Evolutionary conservation across 2,329 filamentous ascomycete species (phyloP).

Genomic region (Cercospora brassicicola): DNA sequence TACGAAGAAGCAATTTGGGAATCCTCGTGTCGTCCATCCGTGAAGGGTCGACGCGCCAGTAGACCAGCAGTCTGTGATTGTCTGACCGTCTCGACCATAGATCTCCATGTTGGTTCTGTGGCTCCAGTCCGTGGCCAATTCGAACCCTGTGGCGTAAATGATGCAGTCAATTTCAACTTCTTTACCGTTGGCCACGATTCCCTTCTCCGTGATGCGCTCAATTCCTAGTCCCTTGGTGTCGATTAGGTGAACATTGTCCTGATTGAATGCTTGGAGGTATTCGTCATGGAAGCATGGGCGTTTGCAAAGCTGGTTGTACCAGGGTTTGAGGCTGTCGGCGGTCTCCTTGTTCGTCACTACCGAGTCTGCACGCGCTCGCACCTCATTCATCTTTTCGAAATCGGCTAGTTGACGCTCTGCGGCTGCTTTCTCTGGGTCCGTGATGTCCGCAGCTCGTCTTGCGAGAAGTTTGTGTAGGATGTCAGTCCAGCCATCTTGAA

Average conservation of each 20-base stretch:
- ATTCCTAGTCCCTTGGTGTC: slow-evolving; percentile 59
- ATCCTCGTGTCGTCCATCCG: slow-evolving; percentile 50
- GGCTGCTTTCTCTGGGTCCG: slow-evolving; percentile 22
- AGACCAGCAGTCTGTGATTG: slow-evolving; percentile 49
- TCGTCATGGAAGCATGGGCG: slow-evolving; percentile 62
- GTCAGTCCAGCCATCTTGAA: slow-evolving; percentile 29
- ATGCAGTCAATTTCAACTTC: slow-evolving; percentile 53
- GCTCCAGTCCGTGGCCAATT: slow-evolving; percentile 36
- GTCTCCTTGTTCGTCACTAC: slow-evolving; percentile 54
- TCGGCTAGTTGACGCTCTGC: slow-evolving; percentile 27
- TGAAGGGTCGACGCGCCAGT: slow-evolving; percentile 54
- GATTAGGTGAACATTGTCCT: slow-evolving; percentile 57
- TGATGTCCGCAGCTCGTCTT: slow-evolving; percentile 11
- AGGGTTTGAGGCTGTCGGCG: slow-evolving; percentile 57
- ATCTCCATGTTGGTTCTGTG: slow-evolving; percentile 29
- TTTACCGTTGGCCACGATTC: slow-evolving; percentile 50
- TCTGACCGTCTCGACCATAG: slow-evolving; percentile 47
- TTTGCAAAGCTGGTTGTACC: slow-evolving; percentile 64
- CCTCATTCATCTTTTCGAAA: slow-evolving; percentile 39
- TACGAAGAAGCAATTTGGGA: slow-evolving; percentile 58
- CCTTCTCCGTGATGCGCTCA: slow-evolving; percentile 47
- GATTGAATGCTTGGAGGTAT: slow-evolving; percentile 60
- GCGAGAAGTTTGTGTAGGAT: slow-evolving; percentile 27
- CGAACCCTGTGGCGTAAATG: slow-evolving; percentile 51
- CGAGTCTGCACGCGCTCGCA: slow-evolving; percentile 50